Conservation (phyloP, 2,329 filamentous ascomycete species). For the Calonectria hawksworthii region DNA sequence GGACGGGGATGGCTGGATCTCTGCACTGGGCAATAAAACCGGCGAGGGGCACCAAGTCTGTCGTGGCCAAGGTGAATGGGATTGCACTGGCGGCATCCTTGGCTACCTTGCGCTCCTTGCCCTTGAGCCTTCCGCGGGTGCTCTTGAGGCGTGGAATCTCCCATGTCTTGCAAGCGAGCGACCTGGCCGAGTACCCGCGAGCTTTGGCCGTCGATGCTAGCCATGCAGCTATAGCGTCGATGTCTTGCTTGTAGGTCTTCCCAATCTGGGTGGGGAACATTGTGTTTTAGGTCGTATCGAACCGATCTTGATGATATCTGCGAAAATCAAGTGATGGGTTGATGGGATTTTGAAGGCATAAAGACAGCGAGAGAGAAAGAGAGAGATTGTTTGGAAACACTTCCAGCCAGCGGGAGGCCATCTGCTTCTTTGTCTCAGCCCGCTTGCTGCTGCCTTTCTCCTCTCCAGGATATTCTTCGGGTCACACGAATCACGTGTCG, state of each 20-base stretch:
- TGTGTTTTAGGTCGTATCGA: not conserved
- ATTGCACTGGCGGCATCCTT: not conserved
- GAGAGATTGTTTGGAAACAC: not conserved
- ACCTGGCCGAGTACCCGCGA: not conserved
- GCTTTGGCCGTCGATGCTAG: not conserved
- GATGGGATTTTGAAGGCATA: not conserved
- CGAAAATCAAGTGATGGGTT: too few species aligned
- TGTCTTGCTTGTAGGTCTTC: not conserved
- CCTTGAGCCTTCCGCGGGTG: not conserved
- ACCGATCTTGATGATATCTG: not conserved
- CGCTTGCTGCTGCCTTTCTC: not conserved
- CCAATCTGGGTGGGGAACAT: not conserved
- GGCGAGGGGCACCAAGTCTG: not conserved
- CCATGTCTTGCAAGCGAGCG: not conserved
- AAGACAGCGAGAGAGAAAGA: not conserved
- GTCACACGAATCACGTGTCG: not conserved
- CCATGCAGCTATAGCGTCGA: not conserved
- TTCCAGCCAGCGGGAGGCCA: not conserved
- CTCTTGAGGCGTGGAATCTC: not conserved
- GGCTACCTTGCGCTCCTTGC: not conserved
- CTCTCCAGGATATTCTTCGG: slow-evolving; percentile 6
- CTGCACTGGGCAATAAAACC: not conserved
- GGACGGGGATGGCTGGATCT: not conserved
- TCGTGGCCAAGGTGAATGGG: not conserved
- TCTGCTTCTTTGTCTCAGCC: not conserved